A percentile compares a stretch with the other conserved stretches of the same genome.
These are phyloP conservation scores for Solanum phureja DNA, from an alignment of 257 asterid genomes.

Conservation along the genomic window DNA sequence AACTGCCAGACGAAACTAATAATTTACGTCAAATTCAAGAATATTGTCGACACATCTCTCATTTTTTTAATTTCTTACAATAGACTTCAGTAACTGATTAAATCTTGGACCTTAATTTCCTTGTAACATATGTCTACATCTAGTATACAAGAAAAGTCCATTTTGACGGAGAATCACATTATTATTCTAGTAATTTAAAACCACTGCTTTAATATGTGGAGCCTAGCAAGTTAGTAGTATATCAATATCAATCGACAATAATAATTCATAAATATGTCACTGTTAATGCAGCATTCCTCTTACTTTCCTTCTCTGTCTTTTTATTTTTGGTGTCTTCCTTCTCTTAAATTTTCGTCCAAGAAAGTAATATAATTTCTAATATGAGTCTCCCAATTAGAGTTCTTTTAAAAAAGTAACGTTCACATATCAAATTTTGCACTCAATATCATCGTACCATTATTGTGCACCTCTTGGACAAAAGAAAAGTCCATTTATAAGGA, in stretches of 20 bases:
- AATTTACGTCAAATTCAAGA: accelerated
- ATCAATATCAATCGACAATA: neutral
- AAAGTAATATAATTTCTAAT: neutral
- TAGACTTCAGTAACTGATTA: neutral
- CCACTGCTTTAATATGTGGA: neutral
- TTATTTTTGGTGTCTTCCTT: neutral
- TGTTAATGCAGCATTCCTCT: neutral
- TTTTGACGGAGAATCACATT: neutral
- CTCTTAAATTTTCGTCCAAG: neutral
- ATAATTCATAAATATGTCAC: neutral
- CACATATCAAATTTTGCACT: neutral
- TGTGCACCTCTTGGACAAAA: neutral
- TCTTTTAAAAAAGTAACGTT: neutral
- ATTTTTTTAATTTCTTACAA: neutral
- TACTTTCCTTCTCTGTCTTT: neutral
- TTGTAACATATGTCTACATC: neutral
- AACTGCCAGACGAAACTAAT: no score
- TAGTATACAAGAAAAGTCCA: neutral
- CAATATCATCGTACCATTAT: neutral
- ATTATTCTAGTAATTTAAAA: neutral
- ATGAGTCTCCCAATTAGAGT: neutral
- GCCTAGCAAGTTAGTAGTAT: neutral
- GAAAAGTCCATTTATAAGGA: neutral
- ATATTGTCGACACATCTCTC: no score
- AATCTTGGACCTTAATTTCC: neutral